Base-by-base conservation (phyloP, 2,329 filamentous ascomycete genomes). In the Macrophomina tecta region DNA sequence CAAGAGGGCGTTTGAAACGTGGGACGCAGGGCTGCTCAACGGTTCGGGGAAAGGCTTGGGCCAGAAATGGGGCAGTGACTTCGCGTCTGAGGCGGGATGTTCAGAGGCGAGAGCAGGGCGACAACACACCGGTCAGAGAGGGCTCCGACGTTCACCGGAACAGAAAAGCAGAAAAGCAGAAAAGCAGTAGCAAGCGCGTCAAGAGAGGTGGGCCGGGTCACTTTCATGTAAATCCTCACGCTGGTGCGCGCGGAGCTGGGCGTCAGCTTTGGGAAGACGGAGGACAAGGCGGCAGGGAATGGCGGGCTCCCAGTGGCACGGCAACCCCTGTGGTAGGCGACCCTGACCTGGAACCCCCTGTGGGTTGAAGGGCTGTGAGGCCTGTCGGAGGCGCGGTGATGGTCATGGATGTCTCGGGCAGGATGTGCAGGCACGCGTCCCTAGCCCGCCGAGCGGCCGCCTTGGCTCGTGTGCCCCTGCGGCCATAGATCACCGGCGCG, bases 241-340 rank as follows among this genome's bases (percentile, higher is more conserved):
- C 34, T 28, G 56, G 14, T n/a, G 45, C 42, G 30, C 40, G 40
- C 56, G 42, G 58, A 38, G 45, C 58, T 51, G 45, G 58, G 58
- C 58, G 58, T 65, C 63, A 65, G 63, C 63, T 65, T 56, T 65
- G 51, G 63, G 46, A 48, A 65, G 45, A 48, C 63, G 63, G 51
- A 65, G 40, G 51, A 48, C 62, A 36, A 36, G 62, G 49, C 62
- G 49, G 48, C 60, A 63, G 60, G 60, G 60, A 16, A 63, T 11
- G 23, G 23, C 32, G 18, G 60, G 46, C 36, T 52, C 49, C 61
- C 61, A 64, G 46, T 53, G 61, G 61, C 49, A 64, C 61, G 61
- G 61, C 61, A 64, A 64, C 48, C 61, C 61, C 61, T 64, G 61
- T 38, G 18, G 48, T 16, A 45, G 36, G 23, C 49, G 61, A 53